Evolutionary conservation across 768 basidiomycete species (phyloP).

Genomic region (Myochromella boudieri): DNA sequence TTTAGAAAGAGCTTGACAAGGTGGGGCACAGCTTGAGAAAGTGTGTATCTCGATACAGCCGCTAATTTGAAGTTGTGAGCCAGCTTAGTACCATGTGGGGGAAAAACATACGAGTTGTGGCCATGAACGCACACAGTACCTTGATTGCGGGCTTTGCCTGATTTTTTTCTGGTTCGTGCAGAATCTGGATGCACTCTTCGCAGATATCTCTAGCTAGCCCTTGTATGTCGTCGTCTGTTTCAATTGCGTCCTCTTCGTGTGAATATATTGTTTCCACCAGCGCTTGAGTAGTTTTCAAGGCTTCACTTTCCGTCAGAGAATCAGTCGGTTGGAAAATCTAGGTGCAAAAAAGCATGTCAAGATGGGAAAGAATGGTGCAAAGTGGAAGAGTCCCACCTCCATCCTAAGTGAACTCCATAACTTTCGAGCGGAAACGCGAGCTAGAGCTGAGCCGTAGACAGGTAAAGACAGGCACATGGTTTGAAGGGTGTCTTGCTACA

Average conservation of each 20-base stretch:
- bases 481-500: conserved; percentile 83
- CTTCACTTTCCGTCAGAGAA: conserved; percentile 65
- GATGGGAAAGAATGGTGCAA: no score
- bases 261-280: conserved; percentile 77
- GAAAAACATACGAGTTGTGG: conserved; percentile 70
- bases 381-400: conserved; percentile 54
- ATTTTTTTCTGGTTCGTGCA: conserved; percentile 91
- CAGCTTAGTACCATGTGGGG: neutral
- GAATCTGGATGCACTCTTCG: conserved; percentile 74
- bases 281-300: conserved; percentile 66
- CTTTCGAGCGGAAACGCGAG: conserved; percentile 63
- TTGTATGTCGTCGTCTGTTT: conserved; percentile 40
- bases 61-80: conserved; percentile 39
- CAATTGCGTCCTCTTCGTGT: conserved; percentile 36
- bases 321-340: conserved; percentile 96
- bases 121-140: conserved; percentile 73
- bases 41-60: conserved; percentile 63
- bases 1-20: conserved; percentile 74
- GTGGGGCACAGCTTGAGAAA: conserved; percentile 70
- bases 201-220: conserved; percentile 75
- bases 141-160: conserved; percentile 88
- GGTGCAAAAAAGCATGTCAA: neutral
- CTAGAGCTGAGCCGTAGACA: conserved; percentile 70
- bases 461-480: conserved; percentile 79
- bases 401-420: conserved; percentile 92